A percentile compares a stretch with the other conserved stretches of the same genome.
These are phyloP conservation scores for Isatis tinctoria DNA, from an alignment of 345 rosid species.

Conservation along the genomic window DNA sequence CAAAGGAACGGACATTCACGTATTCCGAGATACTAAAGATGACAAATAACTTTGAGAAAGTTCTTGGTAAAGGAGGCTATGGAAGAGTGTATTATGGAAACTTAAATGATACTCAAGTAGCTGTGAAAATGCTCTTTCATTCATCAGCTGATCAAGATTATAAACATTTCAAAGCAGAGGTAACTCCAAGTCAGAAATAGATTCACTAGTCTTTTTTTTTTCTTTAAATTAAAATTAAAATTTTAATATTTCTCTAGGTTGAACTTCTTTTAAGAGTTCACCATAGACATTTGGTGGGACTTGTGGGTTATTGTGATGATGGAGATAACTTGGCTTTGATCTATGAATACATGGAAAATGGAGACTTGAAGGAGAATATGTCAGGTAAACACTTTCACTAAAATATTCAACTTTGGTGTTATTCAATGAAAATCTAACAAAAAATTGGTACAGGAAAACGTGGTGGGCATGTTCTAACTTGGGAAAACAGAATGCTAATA, in stretches of 20 bases:
- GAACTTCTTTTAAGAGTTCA: constrained; percentile 34
- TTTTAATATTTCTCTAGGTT: constrained; percentile 11
- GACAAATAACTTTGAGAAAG: constrained; percentile 30
- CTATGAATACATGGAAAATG: constrained; percentile 58
- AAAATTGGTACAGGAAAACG: constrained; percentile 11
- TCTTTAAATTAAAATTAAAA: neutral
- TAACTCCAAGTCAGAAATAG: neutral
- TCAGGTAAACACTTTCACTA: constrained; percentile 20
- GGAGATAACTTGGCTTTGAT: constrained; percentile 41
- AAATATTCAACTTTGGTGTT: neutral
- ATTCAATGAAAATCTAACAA: neutral
- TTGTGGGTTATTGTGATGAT: constrained; percentile 56
- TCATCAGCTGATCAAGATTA: constrained; percentile 31
- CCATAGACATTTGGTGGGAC: constrained; percentile 40
- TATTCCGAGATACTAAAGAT: constrained; percentile 29
- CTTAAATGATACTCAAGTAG: constrained; percentile 28
- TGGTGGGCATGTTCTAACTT: constrained; percentile 26
- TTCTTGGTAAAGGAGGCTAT: constrained; percentile 34
- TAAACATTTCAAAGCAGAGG: constrained; percentile 37
- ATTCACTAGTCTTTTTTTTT: neutral
- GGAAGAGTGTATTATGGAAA: constrained; percentile 32
- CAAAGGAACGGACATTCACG: constrained; percentile 7
- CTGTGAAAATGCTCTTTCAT: constrained; percentile 38
- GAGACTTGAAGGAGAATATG: constrained; percentile 41
- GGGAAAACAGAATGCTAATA: constrained; percentile 49